A percentile compares a stretch with the other conserved stretches of the same genome.
Conservation (phyloP, 352 stramenopile genomes). For the Saprolegnia diclina region DNA sequence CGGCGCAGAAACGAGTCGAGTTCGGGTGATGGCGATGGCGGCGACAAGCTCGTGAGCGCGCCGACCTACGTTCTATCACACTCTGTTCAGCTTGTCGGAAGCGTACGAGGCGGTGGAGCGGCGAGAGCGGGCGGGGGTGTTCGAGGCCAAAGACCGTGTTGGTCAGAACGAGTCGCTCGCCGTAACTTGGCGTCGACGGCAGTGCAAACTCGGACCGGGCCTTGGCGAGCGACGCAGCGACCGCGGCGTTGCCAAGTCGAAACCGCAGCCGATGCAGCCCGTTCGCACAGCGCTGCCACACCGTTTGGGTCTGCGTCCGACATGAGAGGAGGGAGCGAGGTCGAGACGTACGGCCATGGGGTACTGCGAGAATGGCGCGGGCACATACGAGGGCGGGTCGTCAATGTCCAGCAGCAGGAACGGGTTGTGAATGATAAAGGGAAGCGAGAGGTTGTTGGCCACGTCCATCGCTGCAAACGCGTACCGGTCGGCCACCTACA, state of each 20-base stretch:
- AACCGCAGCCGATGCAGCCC: constrained; percentile 71
- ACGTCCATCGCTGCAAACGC: constrained; percentile 75
- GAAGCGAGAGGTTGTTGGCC: constrained; percentile 52
- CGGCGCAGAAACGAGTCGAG: background rate
- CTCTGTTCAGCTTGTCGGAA: background rate
- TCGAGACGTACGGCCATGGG: constrained; percentile 59
- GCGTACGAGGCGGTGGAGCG: constrained; percentile 72
- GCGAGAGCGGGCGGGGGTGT: constrained; percentile 58
- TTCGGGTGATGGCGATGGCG: background rate
- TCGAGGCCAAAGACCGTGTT: constrained; percentile 83
- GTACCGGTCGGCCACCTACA: constrained; percentile 62
- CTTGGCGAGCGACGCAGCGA: constrained; percentile 49
- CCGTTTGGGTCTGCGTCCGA: constrained; percentile 48
- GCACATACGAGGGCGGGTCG: constrained; percentile 65
- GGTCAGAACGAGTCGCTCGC: constrained; percentile 60
- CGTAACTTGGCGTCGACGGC: constrained; percentile 40
- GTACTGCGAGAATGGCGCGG: constrained; percentile 77
- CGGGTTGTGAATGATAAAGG: constrained; percentile 76
- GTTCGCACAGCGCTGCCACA: constrained; percentile 74
- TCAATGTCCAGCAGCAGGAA: constrained; percentile 83
- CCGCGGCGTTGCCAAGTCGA: constrained; percentile 36
- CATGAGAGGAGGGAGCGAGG: background rate
- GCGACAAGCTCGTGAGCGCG: background rate
- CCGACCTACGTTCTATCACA: background rate
- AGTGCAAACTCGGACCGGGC: constrained; percentile 42